Evolutionary conservation across 331 rosid genomes (phyloP).

Genomic region (Saraca asoca): DNA sequence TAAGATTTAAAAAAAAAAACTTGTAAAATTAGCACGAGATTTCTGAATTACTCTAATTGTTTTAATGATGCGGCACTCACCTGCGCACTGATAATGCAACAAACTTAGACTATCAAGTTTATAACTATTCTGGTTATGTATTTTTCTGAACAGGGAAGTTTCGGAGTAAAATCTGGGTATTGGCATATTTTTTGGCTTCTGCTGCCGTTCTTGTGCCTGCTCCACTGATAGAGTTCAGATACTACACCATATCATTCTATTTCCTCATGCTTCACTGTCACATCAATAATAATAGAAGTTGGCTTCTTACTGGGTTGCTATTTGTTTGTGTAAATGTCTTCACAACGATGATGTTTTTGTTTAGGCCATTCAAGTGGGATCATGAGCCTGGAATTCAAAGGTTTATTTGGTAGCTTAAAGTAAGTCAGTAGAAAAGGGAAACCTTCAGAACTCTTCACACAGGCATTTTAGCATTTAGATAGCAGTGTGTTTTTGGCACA

Average conservation of each 20-base stretch:
- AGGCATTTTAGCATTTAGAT: not conserved
- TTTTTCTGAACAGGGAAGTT: constrained; percentile 53
- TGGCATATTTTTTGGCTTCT: constrained; percentile 69
- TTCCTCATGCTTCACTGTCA: constrained; percentile 65
- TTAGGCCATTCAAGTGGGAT: constrained; percentile 74
- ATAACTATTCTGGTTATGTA: not conserved
- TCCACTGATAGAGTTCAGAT: constrained; percentile 86
- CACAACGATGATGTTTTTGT: constrained; percentile 78
- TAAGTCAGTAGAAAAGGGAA: constrained; percentile 1
- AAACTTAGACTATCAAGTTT: not conserved
- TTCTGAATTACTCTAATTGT: no score
- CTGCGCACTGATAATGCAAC: no score
- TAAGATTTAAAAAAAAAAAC: no score
- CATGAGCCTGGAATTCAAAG: constrained; percentile 85
- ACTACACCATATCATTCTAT: constrained; percentile 72
- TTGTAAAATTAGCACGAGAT: no score
- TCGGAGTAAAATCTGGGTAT: constrained; percentile 66
- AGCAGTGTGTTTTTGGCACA: not conserved
- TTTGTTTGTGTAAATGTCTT: constrained; percentile 57
- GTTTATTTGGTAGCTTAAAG: constrained; percentile 71
- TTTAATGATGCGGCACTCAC: no score
- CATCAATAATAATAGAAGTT: constrained; percentile 45
- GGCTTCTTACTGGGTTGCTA: constrained; percentile 59
- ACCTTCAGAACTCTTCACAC: not conserved
- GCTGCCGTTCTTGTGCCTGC: constrained; percentile 83